phyloP scores from a whole-genome alignment of 305 asterid genomes.

The Fraxinus paxiana region DNA sequence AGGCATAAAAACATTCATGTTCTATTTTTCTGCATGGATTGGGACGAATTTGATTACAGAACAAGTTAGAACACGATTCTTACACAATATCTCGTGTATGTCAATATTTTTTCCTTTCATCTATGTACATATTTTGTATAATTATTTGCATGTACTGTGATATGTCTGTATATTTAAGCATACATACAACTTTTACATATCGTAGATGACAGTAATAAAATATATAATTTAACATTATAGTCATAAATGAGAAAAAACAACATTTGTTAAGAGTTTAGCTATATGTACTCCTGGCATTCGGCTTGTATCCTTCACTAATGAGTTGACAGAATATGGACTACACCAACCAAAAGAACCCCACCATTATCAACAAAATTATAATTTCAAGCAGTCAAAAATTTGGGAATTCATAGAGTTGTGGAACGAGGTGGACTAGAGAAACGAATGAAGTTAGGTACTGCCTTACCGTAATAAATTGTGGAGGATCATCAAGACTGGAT shows the following conservation, averaged over 20 bases:
- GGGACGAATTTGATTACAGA: not conserved
- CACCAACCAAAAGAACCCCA: not conserved
- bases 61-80: not conserved
- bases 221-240: not conserved
- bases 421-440: not conserved
- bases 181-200: not conserved
- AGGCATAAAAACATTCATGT: not conserved
- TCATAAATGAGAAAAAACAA: not conserved
- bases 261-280: not conserved
- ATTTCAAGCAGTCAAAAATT: not conserved
- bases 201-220: not conserved
- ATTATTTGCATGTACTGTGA: not conserved
- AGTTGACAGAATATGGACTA: not conserved
- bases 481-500: conserved; percentile 95
- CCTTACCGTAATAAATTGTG: conserved; percentile 77
- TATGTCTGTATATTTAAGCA: not conserved
- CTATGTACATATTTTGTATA: not conserved
- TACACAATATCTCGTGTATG: not conserved
- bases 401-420: not conserved
- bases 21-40: conserved; percentile 59
- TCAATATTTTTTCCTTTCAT: not conserved
- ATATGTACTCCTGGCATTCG: not conserved
- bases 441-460: conserved; percentile 23
- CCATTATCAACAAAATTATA: not conserved
- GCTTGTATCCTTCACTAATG: not conserved